Conservation (phyloP, 225 moss, liverwort and hornwort species). For the Sphagnum tenellum region DNA sequence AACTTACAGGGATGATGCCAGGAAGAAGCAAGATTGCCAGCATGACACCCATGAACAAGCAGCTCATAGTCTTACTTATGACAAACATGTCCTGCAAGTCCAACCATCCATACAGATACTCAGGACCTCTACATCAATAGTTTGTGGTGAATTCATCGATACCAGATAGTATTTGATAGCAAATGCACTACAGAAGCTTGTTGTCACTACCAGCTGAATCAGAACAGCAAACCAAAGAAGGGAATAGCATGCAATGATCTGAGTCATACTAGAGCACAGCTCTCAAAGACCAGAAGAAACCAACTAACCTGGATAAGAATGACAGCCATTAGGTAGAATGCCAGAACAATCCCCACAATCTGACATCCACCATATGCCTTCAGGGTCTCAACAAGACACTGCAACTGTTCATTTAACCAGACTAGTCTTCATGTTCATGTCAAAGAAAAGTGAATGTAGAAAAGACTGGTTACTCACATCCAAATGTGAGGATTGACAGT, state of each 20-base stretch:
- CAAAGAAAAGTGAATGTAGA: too few relatives aligned
- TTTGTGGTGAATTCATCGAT: too few relatives aligned
- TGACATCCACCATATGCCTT: slow-evolving; percentile 11
- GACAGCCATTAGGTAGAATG: slow-evolving; percentile 87
- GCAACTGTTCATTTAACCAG: too few relatives aligned
- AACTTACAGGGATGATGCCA: slow-evolving; percentile 66
- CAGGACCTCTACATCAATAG: too few relatives aligned
- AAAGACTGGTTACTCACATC: too few relatives aligned
- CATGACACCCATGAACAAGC: slow-evolving; percentile 86
- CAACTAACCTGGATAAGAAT: slow-evolving; percentile 79
- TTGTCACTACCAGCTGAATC: not conserved
- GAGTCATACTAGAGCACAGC: not conserved
- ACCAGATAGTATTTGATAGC: too few relatives aligned
- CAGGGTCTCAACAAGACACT: too few relatives aligned
- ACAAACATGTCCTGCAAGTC: slow-evolving; percentile 72
- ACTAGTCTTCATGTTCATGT: too few relatives aligned
- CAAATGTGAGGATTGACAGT: too few relatives aligned
- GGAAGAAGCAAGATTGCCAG: slow-evolving; percentile 72
- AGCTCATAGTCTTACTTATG: slow-evolving; percentile 69
- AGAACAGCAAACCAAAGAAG: not conserved
- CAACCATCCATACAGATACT: not conserved
- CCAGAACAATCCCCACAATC: slow-evolving; percentile 74
- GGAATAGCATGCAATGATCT: slow-evolving; percentile 4
- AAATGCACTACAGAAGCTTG: too few relatives aligned
- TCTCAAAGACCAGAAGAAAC: not conserved